Percentiles rank a stretch among this genome's conserved stretches.
phyloP scores from a whole-genome alignment of 202 grass and related monocot genomes.

The Schoenoplectus triqueter region DNA sequence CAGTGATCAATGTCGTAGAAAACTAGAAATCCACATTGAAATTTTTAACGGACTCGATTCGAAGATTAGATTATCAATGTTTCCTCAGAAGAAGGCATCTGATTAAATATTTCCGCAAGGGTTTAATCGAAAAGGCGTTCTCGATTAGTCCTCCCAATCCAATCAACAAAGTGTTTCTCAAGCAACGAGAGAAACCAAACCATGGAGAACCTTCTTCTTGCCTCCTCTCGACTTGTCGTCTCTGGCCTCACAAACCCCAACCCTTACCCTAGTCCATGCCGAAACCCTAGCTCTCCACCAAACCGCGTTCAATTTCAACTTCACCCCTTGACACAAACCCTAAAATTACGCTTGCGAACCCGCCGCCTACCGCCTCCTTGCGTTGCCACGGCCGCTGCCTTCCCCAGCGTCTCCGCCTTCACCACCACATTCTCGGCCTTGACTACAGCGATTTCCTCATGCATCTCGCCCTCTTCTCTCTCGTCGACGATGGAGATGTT shows the following conservation, averaged over 20 bases:
- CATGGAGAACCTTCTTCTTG: background rate
- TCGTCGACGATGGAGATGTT: slow-evolving; percentile 51
- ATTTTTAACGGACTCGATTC: too few species aligned
- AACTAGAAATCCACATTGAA: too few species aligned
- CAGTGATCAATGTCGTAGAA: too few species aligned
- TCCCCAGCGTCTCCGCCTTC: slow-evolving; percentile 44
- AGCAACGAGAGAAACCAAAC: background rate
- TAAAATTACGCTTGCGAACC: background rate
- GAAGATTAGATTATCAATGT: too few species aligned
- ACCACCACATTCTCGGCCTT: slow-evolving; percentile 46
- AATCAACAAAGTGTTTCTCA: background rate
- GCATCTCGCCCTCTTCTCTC: slow-evolving; percentile 19
- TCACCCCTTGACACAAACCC: background rate
- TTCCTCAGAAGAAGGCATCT: too few species aligned
- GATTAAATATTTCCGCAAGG: background rate
- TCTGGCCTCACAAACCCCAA: background rate
- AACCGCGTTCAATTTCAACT: background rate
- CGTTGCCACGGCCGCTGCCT: slow-evolving; percentile 38
- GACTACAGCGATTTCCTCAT: slow-evolving; percentile 6
- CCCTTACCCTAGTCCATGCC: too few species aligned
- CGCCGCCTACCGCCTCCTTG: slow-evolving; percentile 23
- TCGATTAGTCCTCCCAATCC: background rate
- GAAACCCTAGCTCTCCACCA: background rate
- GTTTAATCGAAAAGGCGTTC: background rate
- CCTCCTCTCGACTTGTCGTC: background rate